phyloP scores from a whole-genome alignment of 1,284 basidiomycete species.

The Cerrena zonata region DNA sequence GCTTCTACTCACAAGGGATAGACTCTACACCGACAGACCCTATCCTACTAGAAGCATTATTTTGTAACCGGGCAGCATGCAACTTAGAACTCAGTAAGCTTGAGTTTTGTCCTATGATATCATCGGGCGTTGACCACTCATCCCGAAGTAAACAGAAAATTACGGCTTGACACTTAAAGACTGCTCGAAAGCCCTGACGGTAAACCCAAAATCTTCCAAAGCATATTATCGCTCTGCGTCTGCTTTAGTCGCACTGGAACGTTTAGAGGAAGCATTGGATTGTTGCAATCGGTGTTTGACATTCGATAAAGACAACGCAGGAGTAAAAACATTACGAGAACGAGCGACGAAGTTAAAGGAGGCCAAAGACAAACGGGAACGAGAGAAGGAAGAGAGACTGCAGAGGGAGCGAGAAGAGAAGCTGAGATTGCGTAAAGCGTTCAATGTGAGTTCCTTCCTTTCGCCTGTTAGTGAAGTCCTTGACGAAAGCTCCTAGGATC shows the following conservation, averaged over 20 bases:
- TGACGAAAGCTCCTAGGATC: slow-evolving; percentile 41
- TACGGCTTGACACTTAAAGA: slow-evolving; percentile 81
- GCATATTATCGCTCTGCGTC: slow-evolving; percentile 79
- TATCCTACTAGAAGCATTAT: slow-evolving; percentile 60
- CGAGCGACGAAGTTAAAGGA: slow-evolving; percentile 42
- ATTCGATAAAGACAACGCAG: slow-evolving; percentile 53
- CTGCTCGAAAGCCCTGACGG: slow-evolving; percentile 65
- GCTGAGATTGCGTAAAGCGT: slow-evolving; percentile 47
- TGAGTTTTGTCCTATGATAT: neutral
- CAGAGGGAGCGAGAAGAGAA: slow-evolving; percentile 43
- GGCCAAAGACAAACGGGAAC: slow-evolving; percentile 45
- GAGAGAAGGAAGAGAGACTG: slow-evolving; percentile 43
- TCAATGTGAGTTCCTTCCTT: slow-evolving; percentile 44
- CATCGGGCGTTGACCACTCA: slow-evolving; percentile 8
- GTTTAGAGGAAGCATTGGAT: slow-evolving; percentile 75
- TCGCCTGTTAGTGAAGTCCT: slow-evolving; percentile 10
- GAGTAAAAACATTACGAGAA: slow-evolving; percentile 42
- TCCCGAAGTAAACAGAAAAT: slow-evolving; percentile 69
- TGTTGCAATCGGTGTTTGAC: slow-evolving; percentile 64
- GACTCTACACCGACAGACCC: slow-evolving; percentile 73
- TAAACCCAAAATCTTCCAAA: slow-evolving; percentile 67
- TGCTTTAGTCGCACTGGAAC: slow-evolving; percentile 68
- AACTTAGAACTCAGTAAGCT: slow-evolving; percentile 80
- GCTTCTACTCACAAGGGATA: slow-evolving; percentile 87
- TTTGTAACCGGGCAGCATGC: slow-evolving; percentile 88